phyloP scores from a whole-genome alignment of 1,139 yeast species.

The Hansenula anomala region DNA sequence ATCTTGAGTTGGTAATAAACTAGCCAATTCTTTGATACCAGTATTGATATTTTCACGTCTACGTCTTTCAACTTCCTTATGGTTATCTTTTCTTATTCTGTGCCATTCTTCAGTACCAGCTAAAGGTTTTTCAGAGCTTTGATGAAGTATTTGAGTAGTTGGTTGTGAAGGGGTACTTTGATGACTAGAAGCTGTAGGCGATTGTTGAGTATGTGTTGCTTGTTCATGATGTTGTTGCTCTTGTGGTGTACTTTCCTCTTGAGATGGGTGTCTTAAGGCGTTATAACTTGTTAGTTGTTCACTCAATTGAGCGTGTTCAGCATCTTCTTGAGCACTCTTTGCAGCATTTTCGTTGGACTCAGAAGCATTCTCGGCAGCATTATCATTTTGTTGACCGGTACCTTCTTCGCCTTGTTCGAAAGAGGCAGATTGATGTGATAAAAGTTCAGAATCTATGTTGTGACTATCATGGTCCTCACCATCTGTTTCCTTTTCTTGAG shows the following conservation, averaged over 20 bases:
- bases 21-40: constrained; percentile 83
- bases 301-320: constrained; percentile 18
- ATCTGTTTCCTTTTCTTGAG: constrained; percentile 9
- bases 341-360: constrained; percentile 30
- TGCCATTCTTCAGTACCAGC: constrained; percentile 89
- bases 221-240: constrained; percentile 10
- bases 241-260: neutral
- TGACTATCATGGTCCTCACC: constrained; percentile 10
- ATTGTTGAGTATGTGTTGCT: constrained; percentile 18
- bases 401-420: too few relatives aligned
- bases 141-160: constrained; percentile 16
- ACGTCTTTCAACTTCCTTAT: constrained; percentile 95
- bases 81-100: constrained; percentile 78
- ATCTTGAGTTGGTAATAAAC: constrained; percentile 74
- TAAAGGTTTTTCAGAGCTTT: constrained; percentile 29
- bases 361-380: constrained; percentile 23
- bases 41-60: constrained; percentile 89
- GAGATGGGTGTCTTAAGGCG: neutral
- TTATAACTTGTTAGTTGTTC: constrained; percentile 1
- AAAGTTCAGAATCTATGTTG: constrained; percentile 40
- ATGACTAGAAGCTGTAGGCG: constrained; percentile 23
- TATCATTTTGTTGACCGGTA: too few relatives aligned
- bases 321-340: constrained; percentile 24
- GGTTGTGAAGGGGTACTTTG: constrained; percentile 19
- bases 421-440: constrained; percentile 38